Conservation (phyloP, 2,329 filamentous ascomycete species). For the Neofusicoccum sp. region DNA sequence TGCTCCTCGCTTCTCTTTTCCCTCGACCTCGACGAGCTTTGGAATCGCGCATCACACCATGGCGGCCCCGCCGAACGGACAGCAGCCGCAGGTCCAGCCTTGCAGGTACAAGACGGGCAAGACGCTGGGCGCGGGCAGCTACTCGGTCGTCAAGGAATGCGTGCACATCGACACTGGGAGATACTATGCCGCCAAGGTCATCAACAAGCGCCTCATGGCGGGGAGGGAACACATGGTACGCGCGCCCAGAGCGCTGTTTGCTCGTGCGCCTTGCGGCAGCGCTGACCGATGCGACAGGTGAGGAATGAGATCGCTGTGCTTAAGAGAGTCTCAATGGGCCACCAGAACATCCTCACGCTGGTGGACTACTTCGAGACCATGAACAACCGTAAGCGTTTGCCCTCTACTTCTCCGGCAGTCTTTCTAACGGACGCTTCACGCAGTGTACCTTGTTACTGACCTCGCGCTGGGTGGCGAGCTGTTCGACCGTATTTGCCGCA, state of each 20-base stretch:
- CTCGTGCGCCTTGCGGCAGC: neutral
- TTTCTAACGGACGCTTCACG: neutral
- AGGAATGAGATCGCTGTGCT: constrained; percentile 97
- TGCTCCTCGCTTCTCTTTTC: neutral
- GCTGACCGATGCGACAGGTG: constrained; percentile 55
- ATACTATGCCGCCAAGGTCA: constrained; percentile 98
- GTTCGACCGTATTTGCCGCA: constrained; percentile 97
- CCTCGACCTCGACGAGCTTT: neutral
- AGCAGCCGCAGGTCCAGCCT: constrained; percentile 64
- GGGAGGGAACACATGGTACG: constrained; percentile 95
- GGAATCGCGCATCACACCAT: neutral
- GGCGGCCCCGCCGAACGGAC: constrained; percentile 7
- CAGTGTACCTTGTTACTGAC: constrained; percentile 93
- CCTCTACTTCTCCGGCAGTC: neutral
- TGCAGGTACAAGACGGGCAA: constrained; percentile 99
- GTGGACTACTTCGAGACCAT: constrained; percentile 99
- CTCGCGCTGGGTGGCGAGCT: constrained; percentile 94
- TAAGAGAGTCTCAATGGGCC: constrained; percentile 97
- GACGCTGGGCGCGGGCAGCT: constrained; percentile 92
- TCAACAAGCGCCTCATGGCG: constrained; percentile 98
- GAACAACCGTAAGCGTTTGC: constrained; percentile 73
- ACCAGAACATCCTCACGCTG: constrained; percentile 95
- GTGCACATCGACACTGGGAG: constrained; percentile 96
- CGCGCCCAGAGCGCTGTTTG: neutral
- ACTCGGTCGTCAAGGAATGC: constrained; percentile 98